Conservation (phyloP, 345 rosid species). For the Hibiscus syriacus region DNA sequence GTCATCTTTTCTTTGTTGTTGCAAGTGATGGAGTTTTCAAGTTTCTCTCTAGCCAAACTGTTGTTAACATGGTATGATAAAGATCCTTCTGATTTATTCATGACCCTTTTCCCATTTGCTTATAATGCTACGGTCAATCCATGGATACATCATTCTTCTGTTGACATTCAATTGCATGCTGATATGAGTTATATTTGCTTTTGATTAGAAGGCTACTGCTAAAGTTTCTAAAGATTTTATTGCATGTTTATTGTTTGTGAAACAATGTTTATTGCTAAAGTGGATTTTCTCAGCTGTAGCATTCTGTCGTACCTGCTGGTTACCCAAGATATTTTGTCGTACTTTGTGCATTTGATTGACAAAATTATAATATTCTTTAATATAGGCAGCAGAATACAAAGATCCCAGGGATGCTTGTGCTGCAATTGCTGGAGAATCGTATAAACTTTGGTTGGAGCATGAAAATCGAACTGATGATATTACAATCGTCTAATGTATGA, state of each 20-base stretch:
- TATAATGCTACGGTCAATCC: neutral
- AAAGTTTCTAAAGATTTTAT: neutral
- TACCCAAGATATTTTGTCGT: neutral
- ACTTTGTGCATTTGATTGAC: too few relatives aligned
- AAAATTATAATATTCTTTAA: slow-evolving; percentile 11
- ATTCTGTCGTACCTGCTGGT: neutral
- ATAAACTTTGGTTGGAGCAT: slow-evolving; percentile 79
- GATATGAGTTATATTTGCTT: slow-evolving; percentile 4
- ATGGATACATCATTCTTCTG: neutral
- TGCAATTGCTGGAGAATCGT: slow-evolving; percentile 85
- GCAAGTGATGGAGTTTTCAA: slow-evolving; percentile 98
- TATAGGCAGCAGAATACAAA: slow-evolving; percentile 58
- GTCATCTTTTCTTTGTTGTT: slow-evolving; percentile 79
- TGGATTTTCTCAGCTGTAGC: neutral
- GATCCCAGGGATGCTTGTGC: slow-evolving; percentile 95
- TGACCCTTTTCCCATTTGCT: neutral
- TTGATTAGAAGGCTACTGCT: neutral
- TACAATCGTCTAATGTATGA: slow-evolving; percentile 63
- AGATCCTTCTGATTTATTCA: neutral
- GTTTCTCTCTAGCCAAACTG: slow-evolving; percentile 87
- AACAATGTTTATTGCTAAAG: neutral
- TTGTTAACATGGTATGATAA: slow-evolving; percentile 68
- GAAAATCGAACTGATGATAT: slow-evolving; percentile 97
- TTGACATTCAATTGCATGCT: neutral
- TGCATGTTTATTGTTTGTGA: neutral